Evolutionary conservation across 257 asterid genomes (phyloP), one percentile per base, ranked within the genome.

Genomic region (Phtheirospermum japonicum): DNA sequence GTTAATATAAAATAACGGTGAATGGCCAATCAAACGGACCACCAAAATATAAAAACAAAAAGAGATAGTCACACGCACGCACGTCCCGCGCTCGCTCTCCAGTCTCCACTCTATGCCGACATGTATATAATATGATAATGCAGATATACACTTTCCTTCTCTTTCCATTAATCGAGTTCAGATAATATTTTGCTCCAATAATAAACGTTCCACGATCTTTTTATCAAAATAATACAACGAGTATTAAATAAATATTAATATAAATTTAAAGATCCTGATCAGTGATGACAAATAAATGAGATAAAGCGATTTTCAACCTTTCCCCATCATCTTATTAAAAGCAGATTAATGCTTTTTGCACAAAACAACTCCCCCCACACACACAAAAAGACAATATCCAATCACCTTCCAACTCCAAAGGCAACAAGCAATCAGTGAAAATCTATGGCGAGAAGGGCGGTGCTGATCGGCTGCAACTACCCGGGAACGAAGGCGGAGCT

Each of bases 401-500:
- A 16, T 13, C 20, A 18, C 46, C 7, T 55, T 33, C 9, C 32
- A 10, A 17, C 20, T 6, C 18, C 51, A 0, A 30, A 11, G 14
- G 3, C 12, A 57, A 39, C 28, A 23, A 12, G 2, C 49, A 13
- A 40, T 40, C 33, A 51, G 9, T 2, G 26, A 17, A 39, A 19
- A 48, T 18, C 50, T 30, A 89, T 89, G 97, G 95, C 80, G 57
- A 89, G 67, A 73, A 92, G 76, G 61, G 97, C 98, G 9, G 95
- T 92, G 12, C 69, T 92, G 73, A 92, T 92, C 65, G 98, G 98
- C 46, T 79, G 87, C 84, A 92, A 92, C 68, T 92, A 92, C 49
- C 84, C 83, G 8, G 95, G 93, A 14, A 92, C 98, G 26, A 84
- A 92, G 74, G 98, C 97, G 33, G 95, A 84, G 77, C 89, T 92